Base-by-base conservation (phyloP, 306 rosid species). In the Casuarina equisetifolia region DNA sequence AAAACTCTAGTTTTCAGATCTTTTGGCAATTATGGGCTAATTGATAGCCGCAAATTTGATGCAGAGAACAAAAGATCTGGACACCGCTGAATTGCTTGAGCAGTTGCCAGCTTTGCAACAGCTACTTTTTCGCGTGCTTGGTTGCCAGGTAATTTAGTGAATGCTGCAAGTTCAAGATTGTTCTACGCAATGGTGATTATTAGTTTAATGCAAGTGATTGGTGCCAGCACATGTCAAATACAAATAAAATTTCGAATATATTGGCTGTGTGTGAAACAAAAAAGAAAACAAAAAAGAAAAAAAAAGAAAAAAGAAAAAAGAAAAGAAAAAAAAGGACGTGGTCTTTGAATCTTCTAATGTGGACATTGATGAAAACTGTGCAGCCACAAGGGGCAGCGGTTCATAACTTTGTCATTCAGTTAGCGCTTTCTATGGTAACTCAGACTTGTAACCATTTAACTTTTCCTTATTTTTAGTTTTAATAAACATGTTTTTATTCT, bases 341-440 rank as follows among this genome's bases (percentile, higher is more conserved):
- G 73, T 76, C 12, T 69, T 72, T 48, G 64, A 46, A 66, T 45
- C 61, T 73, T 62, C 67, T 48, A 75, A 68, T 73, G 84, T 72
- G 70, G 20, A 64, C 16, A 16, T 16, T 66, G 12, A 61, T 44
- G 55, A 36, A 9, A 50, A 61, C 66, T 73, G 48, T 90, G 86
- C 90, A 96, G 99, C 99, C 99, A 43, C 94, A 93, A 77, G 99
- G 98, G 58, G 97, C 99, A 64, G 92, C 98, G 80, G 86, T 90
- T 64, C 90, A 91, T 84, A 96, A 96, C 81, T 88, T 86, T 81
- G 88, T 96, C 74, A 85, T 96, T 81, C 98, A 90, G 87, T 85
- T 91, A 70, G 98, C 98, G 73, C 94, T 96, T 70, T 84, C 96
- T 5, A 81, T 91, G 98, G 99, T 93, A 83, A 59, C 94, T 80